These are phyloP conservation scores for Neurospora hispaniola DNA, from an alignment of 495 filamentous ascomycete species.

Conservation along the genomic window DNA sequence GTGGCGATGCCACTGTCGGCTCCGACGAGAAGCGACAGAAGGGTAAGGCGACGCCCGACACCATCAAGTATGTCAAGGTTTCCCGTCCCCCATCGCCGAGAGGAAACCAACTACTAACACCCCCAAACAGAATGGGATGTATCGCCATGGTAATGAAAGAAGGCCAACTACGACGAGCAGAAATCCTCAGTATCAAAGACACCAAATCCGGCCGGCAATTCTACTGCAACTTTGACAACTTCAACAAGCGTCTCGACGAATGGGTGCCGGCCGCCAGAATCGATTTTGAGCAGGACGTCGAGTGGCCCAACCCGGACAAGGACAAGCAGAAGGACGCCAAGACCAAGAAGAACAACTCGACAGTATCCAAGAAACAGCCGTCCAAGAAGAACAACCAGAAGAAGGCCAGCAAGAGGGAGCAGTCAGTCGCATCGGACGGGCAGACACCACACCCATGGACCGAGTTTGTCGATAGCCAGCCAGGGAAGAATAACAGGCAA, in stretches of 20 bases:
- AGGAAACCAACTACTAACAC: too few species aligned
- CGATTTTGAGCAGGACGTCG: slow-evolving; percentile 56
- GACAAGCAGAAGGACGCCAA: slow-evolving; percentile 44
- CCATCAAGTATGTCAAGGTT: slow-evolving; percentile 64
- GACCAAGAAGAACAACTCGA: slow-evolving; percentile 29
- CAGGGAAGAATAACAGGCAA: slow-evolving; percentile 12
- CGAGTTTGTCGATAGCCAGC: slow-evolving; percentile 26
- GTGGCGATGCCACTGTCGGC: slow-evolving; percentile 35
- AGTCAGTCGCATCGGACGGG: slow-evolving; percentile 35
- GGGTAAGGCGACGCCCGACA: slow-evolving; percentile 68
- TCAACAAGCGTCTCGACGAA: slow-evolving; percentile 98
- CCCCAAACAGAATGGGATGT: slow-evolving; percentile 31
- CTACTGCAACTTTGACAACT: slow-evolving; percentile 97
- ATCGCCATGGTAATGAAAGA: slow-evolving; percentile 48
- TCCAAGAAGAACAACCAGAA: slow-evolving; percentile 44
- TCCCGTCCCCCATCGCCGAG: too few species aligned
- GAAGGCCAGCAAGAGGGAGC: slow-evolving; percentile 38
- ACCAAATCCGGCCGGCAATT: slow-evolving; percentile 76
- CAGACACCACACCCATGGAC: slow-evolving; percentile 38
- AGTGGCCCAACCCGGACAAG: slow-evolving; percentile 48
- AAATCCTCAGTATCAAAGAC: slow-evolving; percentile 81
- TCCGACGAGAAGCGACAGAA: slow-evolving; percentile 49
- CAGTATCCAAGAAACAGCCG: slow-evolving; percentile 33
- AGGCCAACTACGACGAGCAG: slow-evolving; percentile 77
- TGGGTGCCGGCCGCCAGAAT: slow-evolving; percentile 78